Evolutionary conservation across 2,329 filamentous ascomycete genomes (phyloP), one percentile per base, ranked within the genome.

Genomic region (Teratosphaeria gauchensis): DNA sequence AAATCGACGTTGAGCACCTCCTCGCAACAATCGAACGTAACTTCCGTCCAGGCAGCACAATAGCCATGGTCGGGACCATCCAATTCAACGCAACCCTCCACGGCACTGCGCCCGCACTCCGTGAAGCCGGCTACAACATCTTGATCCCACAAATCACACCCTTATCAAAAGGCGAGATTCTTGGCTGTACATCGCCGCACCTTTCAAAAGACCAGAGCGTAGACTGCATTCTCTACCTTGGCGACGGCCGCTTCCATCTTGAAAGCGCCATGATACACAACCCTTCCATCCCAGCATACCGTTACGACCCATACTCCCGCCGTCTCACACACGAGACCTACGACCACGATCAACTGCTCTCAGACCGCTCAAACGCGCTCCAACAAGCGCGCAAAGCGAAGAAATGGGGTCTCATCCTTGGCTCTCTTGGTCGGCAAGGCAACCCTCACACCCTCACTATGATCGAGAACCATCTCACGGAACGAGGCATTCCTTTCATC

Each of bases 261-360:
- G 94, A 99, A 75, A 95, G 90, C 69, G 92, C 95, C 69, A 99
- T 99, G 92, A 99, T 99, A 65, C 94, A 97, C 71, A 99, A 99
- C 75, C 94, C 95, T 0, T 76, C 79, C 4, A 84, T 96, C 38
- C 89, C 92, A 0, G 92, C 95, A 1, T 99, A 96, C 75, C 84
- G 94, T 63, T 99, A 99, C 74, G 94, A 99, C 71, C 94, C 95
- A 0, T 99, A 99, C 76, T 94, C 91, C 11, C 84, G 92, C 55
- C 90, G 89, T 59, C 82, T 99, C 31, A 96, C 92, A 1, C 86
- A 89, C 64, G 95, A 99, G 75, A 87, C 83, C 28, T 99, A 99
- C 74, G 89, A 89, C 51, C 94, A 99, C 73, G 84, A 88, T 28
- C 91, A 95, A 71, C 94, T 99, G 82, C 89, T 95, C 69, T 82